Evolutionary conservation across 805 yeast species (phyloP).

Genomic region (Candida stauntonica): DNA sequence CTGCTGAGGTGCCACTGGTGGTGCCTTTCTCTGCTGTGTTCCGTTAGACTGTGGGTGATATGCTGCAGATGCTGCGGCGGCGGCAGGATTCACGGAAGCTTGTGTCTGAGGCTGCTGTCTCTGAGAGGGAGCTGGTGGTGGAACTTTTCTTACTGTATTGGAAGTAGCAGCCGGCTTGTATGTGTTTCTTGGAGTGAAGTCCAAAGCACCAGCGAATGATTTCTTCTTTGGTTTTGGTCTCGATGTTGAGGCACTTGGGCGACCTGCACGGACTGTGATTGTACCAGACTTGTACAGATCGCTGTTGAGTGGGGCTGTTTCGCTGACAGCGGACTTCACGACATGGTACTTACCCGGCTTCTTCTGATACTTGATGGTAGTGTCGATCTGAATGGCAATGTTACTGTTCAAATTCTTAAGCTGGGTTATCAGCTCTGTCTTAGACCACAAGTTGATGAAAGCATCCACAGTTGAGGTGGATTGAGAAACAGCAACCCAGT

Average conservation of each 20-base stretch:
- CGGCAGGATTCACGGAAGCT: conserved; percentile 9
- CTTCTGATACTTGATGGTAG: conserved; percentile 77
- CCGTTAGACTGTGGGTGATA: conserved; percentile 30
- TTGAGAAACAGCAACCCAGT: conserved; percentile 71
- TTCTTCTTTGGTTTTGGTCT: conserved; percentile 71
- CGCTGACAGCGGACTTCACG: conserved; percentile 64
- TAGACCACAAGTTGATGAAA: conserved; percentile 74
- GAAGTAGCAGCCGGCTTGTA: conserved; percentile 5
- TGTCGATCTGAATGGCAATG: conserved; percentile 60
- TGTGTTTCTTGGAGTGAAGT: conserved; percentile 28
- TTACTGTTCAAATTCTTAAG: conserved; percentile 57
- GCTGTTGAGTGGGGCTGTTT: conserved; percentile 56
- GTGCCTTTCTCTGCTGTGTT: conserved; percentile 18
- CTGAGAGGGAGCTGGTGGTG: conserved; percentile 28
- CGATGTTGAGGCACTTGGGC: conserved; percentile 67
- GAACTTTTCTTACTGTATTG: conserved; percentile 22
- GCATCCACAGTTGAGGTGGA: conserved; percentile 57
- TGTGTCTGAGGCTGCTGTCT: conserved; percentile 16
- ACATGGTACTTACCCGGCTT: conserved; percentile 78
- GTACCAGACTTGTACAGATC: conserved; percentile 87
- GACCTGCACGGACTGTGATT: conserved; percentile 75
- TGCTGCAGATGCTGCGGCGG: conserved; percentile 37
- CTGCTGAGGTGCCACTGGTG: conserved; percentile 26
- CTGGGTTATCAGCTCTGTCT: conserved; percentile 82
- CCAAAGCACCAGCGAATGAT: conserved; percentile 23